phyloP scores from a whole-genome alignment of 345 rosid species.

The Populus davidiana region DNA sequence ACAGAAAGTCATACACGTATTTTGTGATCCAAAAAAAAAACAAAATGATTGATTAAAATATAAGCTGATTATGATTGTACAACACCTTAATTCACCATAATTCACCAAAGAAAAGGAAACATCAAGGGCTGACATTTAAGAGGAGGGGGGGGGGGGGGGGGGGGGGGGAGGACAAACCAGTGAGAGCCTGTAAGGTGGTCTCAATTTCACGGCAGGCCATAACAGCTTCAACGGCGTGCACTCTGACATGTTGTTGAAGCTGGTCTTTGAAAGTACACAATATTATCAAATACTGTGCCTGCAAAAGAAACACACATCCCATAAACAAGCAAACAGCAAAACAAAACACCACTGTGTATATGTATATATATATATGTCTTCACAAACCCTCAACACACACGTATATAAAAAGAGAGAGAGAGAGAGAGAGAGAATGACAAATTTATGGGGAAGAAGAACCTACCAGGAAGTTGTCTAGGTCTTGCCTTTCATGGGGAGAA shows the following conservation, averaged over 20 bases:
- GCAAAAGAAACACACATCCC: background rate
- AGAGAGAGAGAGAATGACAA: background rate
- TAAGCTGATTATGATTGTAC: too few species aligned
- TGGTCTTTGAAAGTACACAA: conserved; percentile 94
- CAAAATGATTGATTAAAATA: too few species aligned
- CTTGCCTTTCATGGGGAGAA: conserved; percentile 76
- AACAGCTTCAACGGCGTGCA: conserved; percentile 97
- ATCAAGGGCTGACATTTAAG: too few species aligned
- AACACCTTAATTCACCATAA: too few species aligned
- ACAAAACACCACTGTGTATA: background rate
- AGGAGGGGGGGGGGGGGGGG: background rate
- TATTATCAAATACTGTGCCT: conserved; percentile 91
- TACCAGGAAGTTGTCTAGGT: conserved; percentile 92
- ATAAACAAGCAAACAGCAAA: background rate
- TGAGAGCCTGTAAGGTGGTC: conserved; percentile 81
- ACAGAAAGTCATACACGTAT: too few species aligned
- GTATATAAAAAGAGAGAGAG: background rate
- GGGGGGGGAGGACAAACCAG: conserved; percentile 47
- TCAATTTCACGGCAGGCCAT: conserved; percentile 99
- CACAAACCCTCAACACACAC: background rate
- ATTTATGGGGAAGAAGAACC: background rate
- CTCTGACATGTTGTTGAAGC: conserved; percentile 96
- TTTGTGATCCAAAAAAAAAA: too few species aligned
- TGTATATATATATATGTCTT: background rate
- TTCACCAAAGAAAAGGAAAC: too few species aligned